phyloP scores from a whole-genome alignment of 139 green algal genomes.

The Picochlorum sp. region DNA sequence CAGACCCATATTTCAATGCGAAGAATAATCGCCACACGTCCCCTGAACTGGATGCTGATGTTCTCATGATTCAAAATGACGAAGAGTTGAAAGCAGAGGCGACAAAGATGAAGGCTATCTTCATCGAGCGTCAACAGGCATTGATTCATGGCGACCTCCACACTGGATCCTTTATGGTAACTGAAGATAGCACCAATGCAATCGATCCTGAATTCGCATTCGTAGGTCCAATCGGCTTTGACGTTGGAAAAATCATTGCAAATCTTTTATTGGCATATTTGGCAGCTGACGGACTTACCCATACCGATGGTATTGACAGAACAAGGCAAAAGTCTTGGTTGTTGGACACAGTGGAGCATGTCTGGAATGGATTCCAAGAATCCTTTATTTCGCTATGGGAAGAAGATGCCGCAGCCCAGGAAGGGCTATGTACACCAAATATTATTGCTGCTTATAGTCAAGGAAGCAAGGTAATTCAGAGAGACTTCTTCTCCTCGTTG shows the following conservation, averaged over 20 bases:
- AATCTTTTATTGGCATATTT: conserved; percentile 91
- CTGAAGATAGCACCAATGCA: conserved; percentile 32
- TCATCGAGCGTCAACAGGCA: conserved; percentile 62
- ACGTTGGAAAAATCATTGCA: conserved; percentile 87
- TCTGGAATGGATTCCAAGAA: conserved; percentile 54
- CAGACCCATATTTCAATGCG: conserved; percentile 71
- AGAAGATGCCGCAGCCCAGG: background rate
- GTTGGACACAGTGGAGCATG: conserved; percentile 27
- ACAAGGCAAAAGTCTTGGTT: conserved; percentile 48
- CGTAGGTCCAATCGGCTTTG: conserved; percentile 92
- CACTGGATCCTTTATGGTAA: conserved; percentile 90
- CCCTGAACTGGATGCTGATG: conserved; percentile 74
- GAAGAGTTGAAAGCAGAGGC: conserved; percentile 50
- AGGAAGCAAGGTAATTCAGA: conserved; percentile 35
- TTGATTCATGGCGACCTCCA: conserved; percentile 96
- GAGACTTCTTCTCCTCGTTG: conserved; percentile 61
- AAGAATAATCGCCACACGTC: conserved; percentile 63
- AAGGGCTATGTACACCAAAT: conserved; percentile 31
- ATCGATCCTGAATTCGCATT: conserved; percentile 97
- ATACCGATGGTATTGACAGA: conserved; percentile 6
- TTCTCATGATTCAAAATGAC: conserved; percentile 52
- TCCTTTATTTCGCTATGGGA: conserved; percentile 63
- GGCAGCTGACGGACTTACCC: conserved; percentile 16
- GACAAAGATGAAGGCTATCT: conserved; percentile 62
- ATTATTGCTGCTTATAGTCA: conserved; percentile 24